phyloP scores from a whole-genome alignment of 1,284 basidiomycete genomes.

The Sanguinoderma infundibulare region DNA sequence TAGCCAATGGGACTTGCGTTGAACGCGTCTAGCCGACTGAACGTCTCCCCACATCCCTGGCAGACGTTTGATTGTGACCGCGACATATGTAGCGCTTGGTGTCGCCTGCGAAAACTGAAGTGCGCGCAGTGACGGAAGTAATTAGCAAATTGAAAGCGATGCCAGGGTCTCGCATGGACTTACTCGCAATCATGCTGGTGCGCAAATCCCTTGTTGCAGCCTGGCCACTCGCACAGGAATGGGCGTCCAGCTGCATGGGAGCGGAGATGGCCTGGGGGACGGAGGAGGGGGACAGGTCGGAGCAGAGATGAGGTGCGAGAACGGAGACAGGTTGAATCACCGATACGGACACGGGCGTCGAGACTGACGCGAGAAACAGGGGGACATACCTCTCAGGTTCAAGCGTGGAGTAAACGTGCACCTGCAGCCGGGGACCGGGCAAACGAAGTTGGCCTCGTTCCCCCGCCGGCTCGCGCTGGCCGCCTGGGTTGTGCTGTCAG shows the following conservation, averaged over 20 bases:
- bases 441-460: conserved; percentile 90
- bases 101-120: conserved; percentile 54
- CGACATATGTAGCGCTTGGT: conserved; percentile 86
- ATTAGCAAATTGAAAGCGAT: conserved; percentile 17
- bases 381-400: conserved; percentile 75
- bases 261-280: conserved; percentile 79
- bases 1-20: conserved; percentile 66
- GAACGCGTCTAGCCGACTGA: conserved; percentile 91
- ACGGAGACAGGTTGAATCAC: conserved; percentile 16
- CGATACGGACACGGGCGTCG: conserved; percentile 2
- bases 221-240: conserved; percentile 91
- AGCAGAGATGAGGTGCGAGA: not conserved
- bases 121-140: conserved; percentile 8
- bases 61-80: conserved; percentile 87
- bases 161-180: conserved; percentile 36
- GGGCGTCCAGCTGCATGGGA: conserved; percentile 97
- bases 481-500: conserved; percentile 90
- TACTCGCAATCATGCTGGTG: conserved; percentile 97
- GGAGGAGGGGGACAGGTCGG: not conserved
- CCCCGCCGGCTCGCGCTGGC: conserved; percentile 88
- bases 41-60: conserved; percentile 91
- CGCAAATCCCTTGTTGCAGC: conserved; percentile 93
- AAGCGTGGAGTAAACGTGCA: conserved; percentile 93
- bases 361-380: conserved; percentile 6
- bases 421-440: conserved; percentile 94